A percentile compares a stretch with the other conserved stretches of the same genome.
phyloP scores from a whole-genome alignment of 441 rosid species.

The Mallotus repandus region DNA sequence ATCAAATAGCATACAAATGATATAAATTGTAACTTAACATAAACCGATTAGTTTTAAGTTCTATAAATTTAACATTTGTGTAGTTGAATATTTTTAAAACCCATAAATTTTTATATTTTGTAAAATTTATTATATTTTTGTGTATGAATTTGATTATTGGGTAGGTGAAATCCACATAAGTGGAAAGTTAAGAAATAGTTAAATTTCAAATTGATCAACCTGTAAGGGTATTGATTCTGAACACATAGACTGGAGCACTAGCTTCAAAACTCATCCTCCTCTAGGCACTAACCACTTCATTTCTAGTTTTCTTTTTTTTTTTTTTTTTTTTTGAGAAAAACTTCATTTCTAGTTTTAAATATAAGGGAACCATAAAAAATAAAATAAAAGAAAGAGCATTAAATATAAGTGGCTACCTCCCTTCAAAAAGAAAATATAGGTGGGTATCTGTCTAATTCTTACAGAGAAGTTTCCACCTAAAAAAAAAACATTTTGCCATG shows the following conservation, averaged over 20 bases:
- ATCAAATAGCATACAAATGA: no score
- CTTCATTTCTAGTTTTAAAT: background rate
- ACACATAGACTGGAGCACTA: slow-evolving; percentile 13
- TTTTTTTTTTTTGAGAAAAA: no score
- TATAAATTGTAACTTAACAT: no score
- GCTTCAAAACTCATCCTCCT: slow-evolving; percentile 7
- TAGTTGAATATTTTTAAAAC: no score
- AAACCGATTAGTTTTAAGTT: no score
- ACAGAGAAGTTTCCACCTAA: slow-evolving; percentile 2
- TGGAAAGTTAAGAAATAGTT: background rate
- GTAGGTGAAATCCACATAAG: background rate
- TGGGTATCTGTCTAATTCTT: slow-evolving; percentile 24
- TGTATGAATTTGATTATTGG: background rate
- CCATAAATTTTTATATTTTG: no score
- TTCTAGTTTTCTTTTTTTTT: background rate
- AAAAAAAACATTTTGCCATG: slow-evolving; percentile 15
- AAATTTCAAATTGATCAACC: no score
- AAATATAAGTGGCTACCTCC: slow-evolving; percentile 27
- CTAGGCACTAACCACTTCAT: slow-evolving; percentile 23
- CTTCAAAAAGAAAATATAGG: no score
- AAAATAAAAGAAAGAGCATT: slow-evolving; percentile 5
- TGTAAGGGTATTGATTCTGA: background rate
- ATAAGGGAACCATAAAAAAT: no score
- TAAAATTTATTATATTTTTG: no score
- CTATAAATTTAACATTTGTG: no score